These are phyloP conservation scores for Shiraia bambusicola DNA, from an alignment of 2,329 filamentous ascomycete genomes.

Conservation along the genomic window DNA sequence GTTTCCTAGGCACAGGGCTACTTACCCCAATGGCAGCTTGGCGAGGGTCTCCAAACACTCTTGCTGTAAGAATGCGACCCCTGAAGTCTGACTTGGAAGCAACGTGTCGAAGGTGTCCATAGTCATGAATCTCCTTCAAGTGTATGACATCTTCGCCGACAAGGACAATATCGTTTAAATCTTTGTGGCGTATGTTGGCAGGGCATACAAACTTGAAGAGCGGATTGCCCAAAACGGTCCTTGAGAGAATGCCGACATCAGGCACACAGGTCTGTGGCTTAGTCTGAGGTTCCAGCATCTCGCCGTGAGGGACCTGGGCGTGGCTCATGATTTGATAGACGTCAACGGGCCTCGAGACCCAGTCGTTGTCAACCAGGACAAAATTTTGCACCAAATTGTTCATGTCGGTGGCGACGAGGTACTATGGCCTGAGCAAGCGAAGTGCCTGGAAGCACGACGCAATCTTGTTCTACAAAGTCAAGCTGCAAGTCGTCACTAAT, in stretches of 20 bases:
- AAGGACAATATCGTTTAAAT: constrained; percentile 80
- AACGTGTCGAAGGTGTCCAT: constrained; percentile 74
- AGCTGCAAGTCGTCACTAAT: constrained; percentile 1
- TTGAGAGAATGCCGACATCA: constrained; percentile 71
- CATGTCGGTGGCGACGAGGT: constrained; percentile 19
- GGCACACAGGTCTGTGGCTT: constrained; percentile 49
- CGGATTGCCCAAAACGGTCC: constrained; percentile 75
- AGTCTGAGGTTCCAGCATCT: constrained; percentile 25
- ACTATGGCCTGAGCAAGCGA: neutral
- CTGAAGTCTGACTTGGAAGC: constrained; percentile 77
- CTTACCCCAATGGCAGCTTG: constrained; percentile 21
- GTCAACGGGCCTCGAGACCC: constrained; percentile 41
- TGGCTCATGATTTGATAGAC: constrained; percentile 47
- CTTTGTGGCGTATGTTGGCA: constrained; percentile 69
- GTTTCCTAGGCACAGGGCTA: constrained; percentile 20
- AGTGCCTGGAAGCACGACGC: constrained; percentile 2
- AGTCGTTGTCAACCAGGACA: constrained; percentile 35
- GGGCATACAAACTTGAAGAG: constrained; percentile 75
- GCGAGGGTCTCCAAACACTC: constrained; percentile 63
- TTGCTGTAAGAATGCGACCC: constrained; percentile 74
- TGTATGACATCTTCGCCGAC: constrained; percentile 81
- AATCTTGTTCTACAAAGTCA: constrained; percentile 5
- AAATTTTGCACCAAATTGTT: constrained; percentile 31
- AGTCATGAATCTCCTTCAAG: constrained; percentile 70
- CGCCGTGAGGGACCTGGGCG: constrained; percentile 29